phyloP scores from a whole-genome alignment of 352 stramenopile genomes.

The Pythium periplocum region DNA sequence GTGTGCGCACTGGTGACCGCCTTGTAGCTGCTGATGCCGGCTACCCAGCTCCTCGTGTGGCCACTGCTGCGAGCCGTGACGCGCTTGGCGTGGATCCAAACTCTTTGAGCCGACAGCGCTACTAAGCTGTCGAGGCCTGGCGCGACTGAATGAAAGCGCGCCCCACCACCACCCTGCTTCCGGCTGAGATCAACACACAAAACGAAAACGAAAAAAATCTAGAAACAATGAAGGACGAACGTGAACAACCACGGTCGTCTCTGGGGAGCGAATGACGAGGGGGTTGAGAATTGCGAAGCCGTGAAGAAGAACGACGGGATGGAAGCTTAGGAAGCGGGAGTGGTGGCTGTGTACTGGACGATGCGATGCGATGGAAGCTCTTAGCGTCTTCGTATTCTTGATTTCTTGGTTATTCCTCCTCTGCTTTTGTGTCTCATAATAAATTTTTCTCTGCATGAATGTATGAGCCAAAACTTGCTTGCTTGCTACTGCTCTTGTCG shows the following conservation, averaged over 20 bases:
- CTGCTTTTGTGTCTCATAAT: conserved; percentile 54
- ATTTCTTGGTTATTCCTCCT: conserved; percentile 36
- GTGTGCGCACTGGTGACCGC: conserved; percentile 42
- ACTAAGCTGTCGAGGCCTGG: conserved; percentile 26
- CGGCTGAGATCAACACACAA: no score
- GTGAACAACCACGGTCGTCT: neutral
- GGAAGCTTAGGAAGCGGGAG: no score
- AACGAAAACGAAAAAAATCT: neutral
- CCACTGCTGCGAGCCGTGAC: conserved; percentile 55
- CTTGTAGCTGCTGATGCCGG: conserved; percentile 36
- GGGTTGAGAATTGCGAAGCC: no score
- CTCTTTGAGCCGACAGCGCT: conserved; percentile 71
- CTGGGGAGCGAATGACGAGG: no score
- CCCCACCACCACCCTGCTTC: no score
- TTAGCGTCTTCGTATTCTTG: conserved; percentile 29
- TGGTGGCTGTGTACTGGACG: no score
- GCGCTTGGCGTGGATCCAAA: conserved; percentile 52
- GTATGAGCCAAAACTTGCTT: no score
- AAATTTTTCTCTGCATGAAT: conserved; percentile 25
- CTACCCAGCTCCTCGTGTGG: conserved; percentile 56
- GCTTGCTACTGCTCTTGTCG: neutral
- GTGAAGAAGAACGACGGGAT: no score
- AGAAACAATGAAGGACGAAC: conserved; percentile 10
- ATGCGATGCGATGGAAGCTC: no score
- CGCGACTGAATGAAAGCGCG: no score